Conservation (phyloP, 208 protist species). For the Giardia muris region DNA sequence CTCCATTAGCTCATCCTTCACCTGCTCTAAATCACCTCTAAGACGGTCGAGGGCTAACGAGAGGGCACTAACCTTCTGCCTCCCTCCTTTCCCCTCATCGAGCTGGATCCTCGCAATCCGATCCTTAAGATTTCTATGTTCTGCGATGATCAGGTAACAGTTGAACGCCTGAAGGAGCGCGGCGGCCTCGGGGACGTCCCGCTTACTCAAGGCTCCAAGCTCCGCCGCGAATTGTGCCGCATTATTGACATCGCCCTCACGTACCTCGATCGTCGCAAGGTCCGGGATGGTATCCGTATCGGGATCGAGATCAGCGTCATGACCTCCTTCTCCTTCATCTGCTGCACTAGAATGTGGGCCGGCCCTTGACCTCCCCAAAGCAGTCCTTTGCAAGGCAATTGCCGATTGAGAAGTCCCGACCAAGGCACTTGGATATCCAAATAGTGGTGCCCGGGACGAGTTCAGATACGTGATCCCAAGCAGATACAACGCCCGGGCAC, state of each 20-base stretch:
- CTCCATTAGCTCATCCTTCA: not conserved
- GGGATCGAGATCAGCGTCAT: too few relatives aligned
- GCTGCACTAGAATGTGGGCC: not conserved
- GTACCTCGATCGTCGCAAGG: not conserved
- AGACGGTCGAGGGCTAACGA: not conserved
- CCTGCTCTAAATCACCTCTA: not conserved
- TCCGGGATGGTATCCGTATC: too few relatives aligned
- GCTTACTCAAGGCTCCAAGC: not conserved
- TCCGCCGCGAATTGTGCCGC: not conserved
- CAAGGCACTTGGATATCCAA: not conserved
- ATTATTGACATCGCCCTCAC: constrained; percentile 1
- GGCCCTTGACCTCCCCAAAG: not conserved
- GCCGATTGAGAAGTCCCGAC: not conserved
- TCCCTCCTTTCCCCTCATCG: constrained; percentile 22
- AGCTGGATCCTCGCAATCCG: not conserved
- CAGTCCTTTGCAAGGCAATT: not conserved
- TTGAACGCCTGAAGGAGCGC: not conserved
- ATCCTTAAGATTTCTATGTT: not conserved
- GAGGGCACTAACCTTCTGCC: not conserved
- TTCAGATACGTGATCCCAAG: constrained; percentile 14
- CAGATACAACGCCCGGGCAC: not conserved
- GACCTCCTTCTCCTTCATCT: not conserved
- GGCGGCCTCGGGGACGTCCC: not conserved
- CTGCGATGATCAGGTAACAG: not conserved
- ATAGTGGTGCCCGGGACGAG: not conserved